Evolutionary conservation across 306 rosid species (phyloP), one percentile per base, ranked within the genome.

Genomic region (Vigna mungo): DNA sequence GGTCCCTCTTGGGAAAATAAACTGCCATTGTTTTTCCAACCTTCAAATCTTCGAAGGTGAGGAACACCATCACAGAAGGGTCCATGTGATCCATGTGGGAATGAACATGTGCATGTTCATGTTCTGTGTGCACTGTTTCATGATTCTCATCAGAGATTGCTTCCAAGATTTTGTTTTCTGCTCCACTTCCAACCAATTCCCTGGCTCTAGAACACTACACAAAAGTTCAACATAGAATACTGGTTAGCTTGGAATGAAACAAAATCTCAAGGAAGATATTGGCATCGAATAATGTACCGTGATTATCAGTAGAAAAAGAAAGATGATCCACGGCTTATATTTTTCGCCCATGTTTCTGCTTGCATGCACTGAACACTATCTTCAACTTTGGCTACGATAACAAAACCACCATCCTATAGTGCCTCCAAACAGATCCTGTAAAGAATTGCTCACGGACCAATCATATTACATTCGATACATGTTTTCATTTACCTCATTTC

Each of bases 1-100:
- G 88, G 53, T 88, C 81, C 81, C 89, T 82, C 81, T 91, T 91
- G 7, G 90, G 97, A 41, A 94, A 91, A 69, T 86, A 78, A 32
- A 94, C 49, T 1, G 89, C 83, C 88, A 90, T 84, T 25, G 71
- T 88, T 79, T 87, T 81, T 5, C 97, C 93, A 4, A 70, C 74
- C 37, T 81, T 75, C 4, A 88, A 71, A 73, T 94, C 94, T 16
- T 84, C 72, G 3, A 85, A n/a, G 44, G 93, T 89, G 77, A 94
- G 87, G 84, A 94, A 94, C 59, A 90, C 80, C 88, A 66, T 94
- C 7, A 76, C 6, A 14, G 84, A 77, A 81, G 91, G 87, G 23
- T 90, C 91, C 61, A 80, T 61, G 21, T 84, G 83, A 76, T 71
- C 51, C 84, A 63, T 77, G 58, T 84, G 86, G 10, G 81, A 13